Evolutionary conservation across 164 flowering plant genomes (phyloP).

Genomic region (Malania oleifera): DNA sequence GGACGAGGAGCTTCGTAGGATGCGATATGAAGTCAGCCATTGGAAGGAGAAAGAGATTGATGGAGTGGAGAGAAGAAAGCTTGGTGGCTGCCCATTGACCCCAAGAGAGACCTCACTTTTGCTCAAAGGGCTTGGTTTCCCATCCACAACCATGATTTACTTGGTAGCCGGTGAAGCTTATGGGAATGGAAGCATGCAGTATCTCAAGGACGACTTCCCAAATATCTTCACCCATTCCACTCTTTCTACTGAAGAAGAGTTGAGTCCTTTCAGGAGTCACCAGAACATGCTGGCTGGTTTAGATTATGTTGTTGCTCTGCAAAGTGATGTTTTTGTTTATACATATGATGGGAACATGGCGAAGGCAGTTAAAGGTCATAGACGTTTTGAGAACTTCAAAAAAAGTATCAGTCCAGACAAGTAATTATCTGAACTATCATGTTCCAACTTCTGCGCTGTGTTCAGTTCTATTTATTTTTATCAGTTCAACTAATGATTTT

Average conservation of each 20-base stretch:
- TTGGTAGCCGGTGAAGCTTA: constrained; percentile 96
- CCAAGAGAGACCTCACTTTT: constrained; percentile 91
- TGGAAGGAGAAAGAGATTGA: constrained; percentile 99
- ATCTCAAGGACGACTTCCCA: constrained; percentile 66
- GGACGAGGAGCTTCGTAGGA: constrained; percentile 69
- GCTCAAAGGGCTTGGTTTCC: constrained; percentile 75
- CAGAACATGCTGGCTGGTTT: constrained; percentile 96
- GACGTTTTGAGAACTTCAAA: constrained; percentile 89
- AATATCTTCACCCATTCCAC: constrained; percentile 81
- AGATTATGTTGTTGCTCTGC: constrained; percentile 88
- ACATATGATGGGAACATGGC: constrained; percentile 99
- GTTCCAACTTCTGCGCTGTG: background rate
- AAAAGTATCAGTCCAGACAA: constrained; percentile 89
- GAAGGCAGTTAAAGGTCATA: constrained; percentile 97
- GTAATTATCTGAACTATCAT: constrained; percentile 25
- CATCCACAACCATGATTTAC: constrained; percentile 70
- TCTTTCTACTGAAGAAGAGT: constrained; percentile 71
- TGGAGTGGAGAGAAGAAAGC: constrained; percentile 74
- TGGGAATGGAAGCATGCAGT: constrained; percentile 83
- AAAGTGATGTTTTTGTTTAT: constrained; percentile 85
- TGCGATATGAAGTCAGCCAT: constrained; percentile 87
- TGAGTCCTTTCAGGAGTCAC: constrained; percentile 78
- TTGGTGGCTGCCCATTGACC: constrained; percentile 93
- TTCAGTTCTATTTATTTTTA: background rate
- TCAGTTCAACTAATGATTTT: background rate